Evolutionary conservation across 805 yeast species (phyloP), one percentile per base, ranked within the genome.

Genomic region (Kodamaea hsintzibuensis): DNA sequence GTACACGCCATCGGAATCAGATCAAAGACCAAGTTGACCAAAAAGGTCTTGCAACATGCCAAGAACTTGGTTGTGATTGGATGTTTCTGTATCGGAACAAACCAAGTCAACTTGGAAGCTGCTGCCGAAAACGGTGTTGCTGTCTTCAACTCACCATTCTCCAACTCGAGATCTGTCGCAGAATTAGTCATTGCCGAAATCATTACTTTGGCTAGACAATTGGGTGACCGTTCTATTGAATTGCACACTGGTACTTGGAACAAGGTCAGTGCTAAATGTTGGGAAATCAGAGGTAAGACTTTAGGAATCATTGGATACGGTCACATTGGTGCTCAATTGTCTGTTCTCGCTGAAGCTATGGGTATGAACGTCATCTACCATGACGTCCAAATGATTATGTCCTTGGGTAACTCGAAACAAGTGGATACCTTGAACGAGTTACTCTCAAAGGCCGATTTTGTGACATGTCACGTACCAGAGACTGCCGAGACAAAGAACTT

Each of bases 281-380:
- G 98, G 98, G 99, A 95, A 78, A 92, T 95, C 63, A 89, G 99
- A 78, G 99, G 99, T 62, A 95, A 95, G 76, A 93, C 99, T 48
- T 81, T 95, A 64, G 99, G 99, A 57, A 95, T 95, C 66, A 81
- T 95, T 40, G 99, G 99, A 63, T 95, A 95, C 68, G 99, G 99
- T 65, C 99, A 95, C 74, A 95, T 95, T 77, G 99, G 99, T 64
- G 78, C 98, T 49, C 99, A 95, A 78, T 85, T 95, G 70, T 89
- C 97, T 7, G 99, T 95, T 9, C 78, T 95, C 64, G 98, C 99
- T 49, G 99, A 95, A 80, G 84, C 98, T 45, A 85, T 95, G 85
- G 99, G 99, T 76, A 87, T 95, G 97, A 89, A 88, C 62, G 98
- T 95, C 51, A 77, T 93, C 57, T 95, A 93, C 80, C 91, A 91